Evolutionary conservation across 2,329 filamentous ascomycete species (phyloP), one percentile per base, ranked within the genome.

Genomic region (Madurella fahalii): DNA sequence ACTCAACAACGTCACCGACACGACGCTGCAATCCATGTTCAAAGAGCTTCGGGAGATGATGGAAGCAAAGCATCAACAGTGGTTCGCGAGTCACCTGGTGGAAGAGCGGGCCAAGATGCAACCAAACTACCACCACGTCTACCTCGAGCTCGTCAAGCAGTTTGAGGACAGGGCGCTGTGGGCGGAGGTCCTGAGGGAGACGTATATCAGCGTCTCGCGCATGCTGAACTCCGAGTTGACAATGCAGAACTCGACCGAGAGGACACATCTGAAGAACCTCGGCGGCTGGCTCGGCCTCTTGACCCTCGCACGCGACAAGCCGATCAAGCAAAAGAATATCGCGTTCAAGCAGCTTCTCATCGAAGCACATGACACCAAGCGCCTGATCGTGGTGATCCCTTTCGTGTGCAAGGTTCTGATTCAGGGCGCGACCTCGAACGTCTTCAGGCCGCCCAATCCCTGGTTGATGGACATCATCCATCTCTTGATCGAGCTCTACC

Each of bases 381-480:
- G 94, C 47, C 79, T 99, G 31, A 82, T 96, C 40, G 84, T 97
- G 40, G 93, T 94, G 46, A 95, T 99, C 56, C 94, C 94, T 0
- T 99, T 99, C 69, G 94, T 95, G 50, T 99, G 94, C 81, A 97
- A 96, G 72, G 90, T 96, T 5, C 76, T 99, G 18, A 82, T 87
- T 18, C 91, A 96, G 68, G 92, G 91, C 17, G 85, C 84, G 39
- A 82, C 84, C 48, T 97, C 94, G 0, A 88, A 86, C 12, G 86
- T 97, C 9, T 99, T 99, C 74, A 87, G 85, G 54, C 92, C 93
- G 11, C 94, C 94, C 1, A 99, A 99, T 64, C 94, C 94, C 1
- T 99, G 94, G 94, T 72, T 96, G 43, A 95, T 96, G 89, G 94
- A 99, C 65, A 94, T 99, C 51, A 84, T 99, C 52, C 83, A 89